Base-by-base conservation (phyloP, 208 protist genomes). In the Leishmania mexicana region DNA sequence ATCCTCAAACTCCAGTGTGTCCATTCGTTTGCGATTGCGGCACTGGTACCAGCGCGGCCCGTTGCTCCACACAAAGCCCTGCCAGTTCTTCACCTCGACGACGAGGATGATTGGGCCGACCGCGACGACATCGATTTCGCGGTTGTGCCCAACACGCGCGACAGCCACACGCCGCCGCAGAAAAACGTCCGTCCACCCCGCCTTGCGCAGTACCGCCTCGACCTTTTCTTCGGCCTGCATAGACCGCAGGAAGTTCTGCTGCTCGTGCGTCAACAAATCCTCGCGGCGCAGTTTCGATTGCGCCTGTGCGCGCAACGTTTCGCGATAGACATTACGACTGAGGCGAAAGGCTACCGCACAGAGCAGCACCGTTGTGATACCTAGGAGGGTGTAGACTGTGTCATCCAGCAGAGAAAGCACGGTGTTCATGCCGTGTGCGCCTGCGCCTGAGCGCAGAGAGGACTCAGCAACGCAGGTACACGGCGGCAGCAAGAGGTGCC, bases 71-170 rank as follows among this genome's bases (percentile, higher is more conserved):
- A 98, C 92, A n/a, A 89, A 85, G 49, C 95, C 95, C n/a, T 91
- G 92, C 93, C 95, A 98, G 80, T 98, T 85, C 83, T 98, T 98
- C 72, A 98, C 95, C 84, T 98, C 95, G 10, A 98, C 88, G 35
- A 98, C 95, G 17, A 97, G 88, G 24, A 98, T 79, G 60, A 96
- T 84, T 21, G 89, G 89, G 6, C 92, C 93, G 10, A 98, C 90
- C 0, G 93, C 95, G 62, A 98, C 78, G 8, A 96, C 95, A 83
- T 98, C 95, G 78, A 98, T 96, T 79, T 98, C 93, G 62, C 95
- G 95, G 81, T 96, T 97, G 89, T 96, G 92, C 15, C 90, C 88
- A 24, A 95, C 79, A 7, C 92, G 91, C n/a, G 87, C 83, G 21
- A 98, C 89, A 42, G 79, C 77, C 2, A 96, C 92, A 53, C 95